phyloP scores from a whole-genome alignment of 176 grass and related monocot genomes.

The Avena eriantha region DNA sequence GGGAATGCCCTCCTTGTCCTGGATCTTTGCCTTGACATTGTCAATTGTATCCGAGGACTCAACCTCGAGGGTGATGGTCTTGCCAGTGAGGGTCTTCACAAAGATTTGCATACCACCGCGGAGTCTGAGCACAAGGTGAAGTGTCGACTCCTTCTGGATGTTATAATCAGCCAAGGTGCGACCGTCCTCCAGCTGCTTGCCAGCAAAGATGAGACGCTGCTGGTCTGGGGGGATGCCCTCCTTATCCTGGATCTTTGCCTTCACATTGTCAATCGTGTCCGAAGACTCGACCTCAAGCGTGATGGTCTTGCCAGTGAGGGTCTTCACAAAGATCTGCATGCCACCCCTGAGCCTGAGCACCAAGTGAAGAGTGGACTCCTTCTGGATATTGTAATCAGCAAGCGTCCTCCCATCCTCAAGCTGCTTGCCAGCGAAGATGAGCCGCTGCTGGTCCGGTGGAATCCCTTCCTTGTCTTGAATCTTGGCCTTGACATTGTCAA shows the following conservation, averaged over 20 bases:
- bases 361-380: too few relatives aligned
- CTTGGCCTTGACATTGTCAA: slow-evolving; percentile 58
- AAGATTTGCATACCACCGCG: slow-evolving; percentile 79
- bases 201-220: slow-evolving; percentile 66
- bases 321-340: slow-evolving; percentile 77
- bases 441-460: slow-evolving; percentile 77
- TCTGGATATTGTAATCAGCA: slow-evolving; percentile 28
- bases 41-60: slow-evolving; percentile 65
- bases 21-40: slow-evolving; percentile 79
- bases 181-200: slow-evolving; percentile 70
- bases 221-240: slow-evolving; percentile 77
- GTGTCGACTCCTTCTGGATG: slow-evolving; percentile 74
- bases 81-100: slow-evolving; percentile 64
- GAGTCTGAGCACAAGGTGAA: slow-evolving; percentile 69
- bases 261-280: slow-evolving; percentile 70
- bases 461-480: slow-evolving; percentile 90
- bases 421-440: slow-evolving; percentile 85
- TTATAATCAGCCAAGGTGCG: slow-evolving; percentile 65
- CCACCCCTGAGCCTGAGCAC: slow-evolving; percentile 19
- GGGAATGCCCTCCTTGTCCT: slow-evolving; percentile 78
- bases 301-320: slow-evolving; percentile 73
- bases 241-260: slow-evolving; percentile 83
- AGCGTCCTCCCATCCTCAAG: slow-evolving; percentile 79
- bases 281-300: slow-evolving; percentile 65
- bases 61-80: slow-evolving; percentile 74